A percentile compares a stretch with the other conserved stretches of the same genome.
phyloP scores from a whole-genome alignment of 2,329 filamentous ascomycete genomes.

The Cercospora sojina region DNA sequence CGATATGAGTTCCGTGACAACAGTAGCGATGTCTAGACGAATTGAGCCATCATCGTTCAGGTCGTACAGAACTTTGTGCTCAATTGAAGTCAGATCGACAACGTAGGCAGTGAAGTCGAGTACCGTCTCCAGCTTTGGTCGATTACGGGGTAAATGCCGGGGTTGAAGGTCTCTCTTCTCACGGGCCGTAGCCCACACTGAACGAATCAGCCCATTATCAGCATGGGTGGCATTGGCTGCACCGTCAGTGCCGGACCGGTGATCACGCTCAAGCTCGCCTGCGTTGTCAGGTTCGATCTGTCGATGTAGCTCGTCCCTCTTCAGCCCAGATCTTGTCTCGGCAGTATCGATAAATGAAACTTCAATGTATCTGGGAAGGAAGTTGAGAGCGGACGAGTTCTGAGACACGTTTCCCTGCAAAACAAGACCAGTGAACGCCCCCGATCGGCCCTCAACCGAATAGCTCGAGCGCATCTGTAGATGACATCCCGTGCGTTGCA shows the following conservation, averaged over 20 bases:
- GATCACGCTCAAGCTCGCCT: background rate
- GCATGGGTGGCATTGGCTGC: background rate
- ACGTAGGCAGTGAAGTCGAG: slow-evolving; percentile 19
- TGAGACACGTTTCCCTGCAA: slow-evolving; percentile 26
- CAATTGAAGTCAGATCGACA: slow-evolving; percentile 12
- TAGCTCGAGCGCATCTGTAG: background rate
- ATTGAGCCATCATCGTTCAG: background rate
- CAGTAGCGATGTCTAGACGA: background rate
- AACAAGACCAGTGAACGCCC: slow-evolving; percentile 24
- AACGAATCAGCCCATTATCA: background rate
- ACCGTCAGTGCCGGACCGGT: background rate
- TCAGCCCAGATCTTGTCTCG: background rate
- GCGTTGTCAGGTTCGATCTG: background rate
- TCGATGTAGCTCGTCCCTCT: slow-evolving; percentile 4
- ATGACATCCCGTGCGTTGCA: slow-evolving; percentile 36
- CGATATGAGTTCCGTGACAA: slow-evolving; percentile 16
- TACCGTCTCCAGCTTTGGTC: background rate
- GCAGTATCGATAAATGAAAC: slow-evolving; percentile 2
- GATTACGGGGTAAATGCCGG: background rate
- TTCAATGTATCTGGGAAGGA: slow-evolving; percentile 19
- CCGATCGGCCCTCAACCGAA: slow-evolving; percentile 22
- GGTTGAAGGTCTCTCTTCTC: background rate
- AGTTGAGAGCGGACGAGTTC: slow-evolving; percentile 22
- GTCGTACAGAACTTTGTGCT: background rate
- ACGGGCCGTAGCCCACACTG: slow-evolving; percentile 18